A percentile compares a stretch with the other conserved stretches of the same genome.
Evolutionary conservation across 2,329 filamentous ascomycete genomes (phyloP).

Genomic region (Apiospora rasikravindrae): DNA sequence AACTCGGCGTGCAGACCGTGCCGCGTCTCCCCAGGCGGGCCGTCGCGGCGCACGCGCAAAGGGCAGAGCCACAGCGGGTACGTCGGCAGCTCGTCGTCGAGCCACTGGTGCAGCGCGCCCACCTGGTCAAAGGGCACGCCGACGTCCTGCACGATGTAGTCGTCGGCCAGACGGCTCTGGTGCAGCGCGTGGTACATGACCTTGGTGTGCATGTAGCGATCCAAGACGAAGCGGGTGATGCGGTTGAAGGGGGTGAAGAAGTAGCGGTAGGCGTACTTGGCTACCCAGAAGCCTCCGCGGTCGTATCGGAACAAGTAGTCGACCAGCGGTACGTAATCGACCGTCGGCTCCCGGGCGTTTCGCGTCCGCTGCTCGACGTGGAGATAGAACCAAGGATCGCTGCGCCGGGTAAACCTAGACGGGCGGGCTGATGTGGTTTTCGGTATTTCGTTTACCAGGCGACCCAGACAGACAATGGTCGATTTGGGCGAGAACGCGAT

Average conservation of each 20-base stretch:
- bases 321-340: constrained; percentile 63
- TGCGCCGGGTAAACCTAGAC: constrained; percentile 56
- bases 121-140: constrained; percentile 52
- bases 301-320: constrained; percentile 78
- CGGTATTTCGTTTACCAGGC: constrained; percentile 54
- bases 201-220: constrained; percentile 66
- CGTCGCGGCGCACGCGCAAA: constrained; percentile 49
- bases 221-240: constrained; percentile 64
- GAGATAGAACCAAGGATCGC: constrained; percentile 77
- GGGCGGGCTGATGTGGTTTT: constrained; percentile 41
- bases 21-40: constrained; percentile 41
- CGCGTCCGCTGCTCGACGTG: constrained; percentile 57
- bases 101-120: constrained; percentile 53
- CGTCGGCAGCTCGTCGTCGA: constrained; percentile 50
- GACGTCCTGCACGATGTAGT: constrained; percentile 70
- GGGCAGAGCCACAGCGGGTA: constrained; percentile 65
- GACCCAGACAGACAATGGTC: constrained; percentile 66
- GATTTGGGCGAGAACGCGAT: constrained; percentile 64
- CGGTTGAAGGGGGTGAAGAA: constrained; percentile 70
- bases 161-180: constrained; percentile 62
- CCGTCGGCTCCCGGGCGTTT: constrained; percentile 38
- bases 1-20: constrained; percentile 56
- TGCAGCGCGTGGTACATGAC: constrained; percentile 71
- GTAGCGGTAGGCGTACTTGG: constrained; percentile 65
- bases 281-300: constrained; percentile 72